Percentiles rank a stretch among this genome's conserved stretches.
phyloP scores from a whole-genome alignment of 805 yeast genomes.

The Barnettozyma populi region DNA sequence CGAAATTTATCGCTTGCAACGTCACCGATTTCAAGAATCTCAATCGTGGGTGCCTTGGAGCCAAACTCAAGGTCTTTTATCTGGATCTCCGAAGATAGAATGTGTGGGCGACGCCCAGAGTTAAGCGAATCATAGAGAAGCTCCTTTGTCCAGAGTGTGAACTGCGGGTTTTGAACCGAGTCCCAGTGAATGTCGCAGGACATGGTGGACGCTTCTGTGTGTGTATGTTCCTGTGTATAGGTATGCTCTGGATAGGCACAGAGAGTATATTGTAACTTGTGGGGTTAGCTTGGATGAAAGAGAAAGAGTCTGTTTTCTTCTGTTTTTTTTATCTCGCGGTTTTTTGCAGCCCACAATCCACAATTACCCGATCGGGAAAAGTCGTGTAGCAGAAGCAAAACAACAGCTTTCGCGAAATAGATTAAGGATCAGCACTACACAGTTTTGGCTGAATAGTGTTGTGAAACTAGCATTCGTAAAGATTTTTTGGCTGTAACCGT shows the following conservation, averaged over 20 bases:
- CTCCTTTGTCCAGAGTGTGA: constrained; percentile 57
- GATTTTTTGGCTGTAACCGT: too few relatives aligned
- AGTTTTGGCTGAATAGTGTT: too few relatives aligned
- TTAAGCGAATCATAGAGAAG: constrained; percentile 68
- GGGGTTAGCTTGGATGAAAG: not conserved
- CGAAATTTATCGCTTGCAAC: constrained; percentile 69
- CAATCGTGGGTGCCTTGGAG: constrained; percentile 65
- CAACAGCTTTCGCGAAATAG: too few relatives aligned
- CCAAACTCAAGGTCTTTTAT: constrained; percentile 73
- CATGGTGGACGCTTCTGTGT: constrained; percentile 34
- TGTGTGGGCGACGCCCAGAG: constrained; percentile 64
- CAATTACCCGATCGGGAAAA: not conserved
- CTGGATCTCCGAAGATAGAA: constrained; percentile 61
- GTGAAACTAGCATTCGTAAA: too few relatives aligned
- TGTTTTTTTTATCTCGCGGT: not conserved
- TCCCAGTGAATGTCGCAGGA: constrained; percentile 79
- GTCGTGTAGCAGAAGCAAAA: not conserved
- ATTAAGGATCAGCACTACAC: too few relatives aligned
- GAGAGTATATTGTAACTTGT: not conserved
- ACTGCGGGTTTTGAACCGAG: constrained; percentile 59
- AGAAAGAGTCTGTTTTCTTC: too few relatives aligned
- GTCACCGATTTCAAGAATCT: constrained; percentile 79
- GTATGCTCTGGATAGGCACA: not conserved
- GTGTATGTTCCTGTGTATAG: not conserved
- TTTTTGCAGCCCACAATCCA: not conserved